A percentile compares a stretch with the other conserved stretches of the same genome.
phyloP scores from a whole-genome alignment of 2,329 filamentous ascomycete species.

The Claviceps monticola region DNA sequence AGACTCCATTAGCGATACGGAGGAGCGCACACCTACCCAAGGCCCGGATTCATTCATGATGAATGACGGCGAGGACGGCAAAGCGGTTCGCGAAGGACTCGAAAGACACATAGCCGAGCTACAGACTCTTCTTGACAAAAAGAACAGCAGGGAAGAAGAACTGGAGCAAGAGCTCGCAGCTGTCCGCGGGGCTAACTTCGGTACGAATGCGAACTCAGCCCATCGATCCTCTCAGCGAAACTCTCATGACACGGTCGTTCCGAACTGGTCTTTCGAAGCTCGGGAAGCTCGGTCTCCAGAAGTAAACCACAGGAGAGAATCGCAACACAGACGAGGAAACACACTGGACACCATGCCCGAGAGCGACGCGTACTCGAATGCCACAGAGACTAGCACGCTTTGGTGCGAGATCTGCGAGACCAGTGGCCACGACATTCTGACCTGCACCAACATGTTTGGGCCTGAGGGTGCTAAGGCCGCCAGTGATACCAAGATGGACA shows the following conservation, averaged over 20 bases:
- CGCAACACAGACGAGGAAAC: conserved; percentile 16
- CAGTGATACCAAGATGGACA: conserved; percentile 18
- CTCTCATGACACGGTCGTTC: conserved; percentile 50
- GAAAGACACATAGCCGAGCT: conserved; percentile 73
- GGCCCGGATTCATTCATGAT: conserved; percentile 21
- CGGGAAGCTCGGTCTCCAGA: conserved; percentile 35
- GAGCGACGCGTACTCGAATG: conserved; percentile 54
- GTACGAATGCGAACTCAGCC: conserved; percentile 15
- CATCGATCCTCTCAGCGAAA: conserved; percentile 49
- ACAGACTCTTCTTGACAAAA: conserved; percentile 57
- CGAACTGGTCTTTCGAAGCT: conserved; percentile 35
- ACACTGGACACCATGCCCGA: conserved; percentile 57
- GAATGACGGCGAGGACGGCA: conserved; percentile 13
- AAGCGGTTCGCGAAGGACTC: conserved; percentile 44
- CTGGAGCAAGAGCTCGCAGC: conserved; percentile 68
- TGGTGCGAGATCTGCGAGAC: conserved; percentile 97
- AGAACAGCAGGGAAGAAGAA: conserved; percentile 64
- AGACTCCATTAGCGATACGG: conserved; percentile 42
- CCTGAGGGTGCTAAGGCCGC: conserved; percentile 24
- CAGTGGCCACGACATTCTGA: conserved; percentile 81
- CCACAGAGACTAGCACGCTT: conserved; percentile 58
- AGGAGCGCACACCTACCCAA: conserved; percentile 18
- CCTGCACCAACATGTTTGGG: conserved; percentile 81
- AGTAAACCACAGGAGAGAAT: conserved; percentile 29
- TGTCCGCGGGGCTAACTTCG: conserved; percentile 33